These are phyloP conservation scores for Saccharomycopsis fermentans DNA, from an alignment of 805 yeast species.

Conservation along the genomic window DNA sequence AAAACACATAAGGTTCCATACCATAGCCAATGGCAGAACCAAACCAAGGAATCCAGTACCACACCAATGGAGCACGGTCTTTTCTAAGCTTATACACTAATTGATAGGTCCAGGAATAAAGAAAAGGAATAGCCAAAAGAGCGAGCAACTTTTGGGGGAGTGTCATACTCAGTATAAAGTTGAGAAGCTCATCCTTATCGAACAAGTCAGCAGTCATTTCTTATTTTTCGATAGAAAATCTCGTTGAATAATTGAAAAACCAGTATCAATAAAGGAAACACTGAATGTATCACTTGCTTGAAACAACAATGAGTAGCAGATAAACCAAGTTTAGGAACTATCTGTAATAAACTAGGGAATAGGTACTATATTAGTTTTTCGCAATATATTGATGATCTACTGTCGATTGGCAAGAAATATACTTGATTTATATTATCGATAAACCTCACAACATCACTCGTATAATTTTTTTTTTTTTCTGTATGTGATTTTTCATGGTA, in stretches of 20 bases:
- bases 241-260: no score
- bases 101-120: conserved; percentile 60
- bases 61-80: conserved; percentile 84
- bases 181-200: background rate
- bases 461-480: background rate
- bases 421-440: no score
- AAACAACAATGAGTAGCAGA: no score
- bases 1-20: conserved; percentile 87
- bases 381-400: no score
- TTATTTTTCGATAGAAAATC: background rate
- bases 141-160: conserved; percentile 19
- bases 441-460: background rate
- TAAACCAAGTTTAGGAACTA: no score
- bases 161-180: background rate
- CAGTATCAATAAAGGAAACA: no score
- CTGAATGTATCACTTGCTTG: no score
- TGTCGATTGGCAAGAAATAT: no score
- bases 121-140: conserved; percentile 42
- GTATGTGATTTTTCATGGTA: background rate
- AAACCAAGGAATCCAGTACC: conserved; percentile 90
- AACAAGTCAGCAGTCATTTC: background rate
- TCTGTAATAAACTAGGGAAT: no score
- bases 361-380: no score
- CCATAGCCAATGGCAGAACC: conserved; percentile 89
- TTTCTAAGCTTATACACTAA: conserved; percentile 57